Base-by-base conservation (phyloP, 148 eudicot genomes). In the Fagopyrum esculentum region DNA sequence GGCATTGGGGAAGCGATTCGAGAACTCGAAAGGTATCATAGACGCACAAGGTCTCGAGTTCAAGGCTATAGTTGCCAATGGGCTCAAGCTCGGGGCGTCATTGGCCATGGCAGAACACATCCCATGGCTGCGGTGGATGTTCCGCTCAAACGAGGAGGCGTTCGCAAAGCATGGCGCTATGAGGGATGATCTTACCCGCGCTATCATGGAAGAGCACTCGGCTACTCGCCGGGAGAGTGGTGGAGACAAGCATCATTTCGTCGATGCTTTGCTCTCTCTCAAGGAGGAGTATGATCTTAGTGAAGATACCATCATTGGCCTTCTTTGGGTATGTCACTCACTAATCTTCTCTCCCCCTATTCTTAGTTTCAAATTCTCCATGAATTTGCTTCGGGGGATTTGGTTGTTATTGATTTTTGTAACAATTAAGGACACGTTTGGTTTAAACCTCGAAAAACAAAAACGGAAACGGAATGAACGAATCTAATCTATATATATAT, bases 1-100 rank as follows among this genome's bases (percentile, higher is more conserved):
- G 35, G 86, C 89, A 5, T 89, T 91, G 16, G 98, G 98, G 12
- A 93, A 93, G 80, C 71, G 98, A 69, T 93, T 77, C 16, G 75
- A 48, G 48, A 71, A 55, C 22, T 13, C 50, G 12, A 77, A 79
- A 45, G 84, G 84, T 9, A 45, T 66, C 7, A 56, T 76, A 22
- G 74, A 78, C 30, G 79, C 77, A 26, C 79, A 75, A 77, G 81
- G 87, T 10, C 35, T 48, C 8, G 73, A 84, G 13, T 68, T 84
- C 52, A 82, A 82, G 78, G 80, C 75, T 9, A 77, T 73, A 5
- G 55, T 80, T 4, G 75, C 75, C 4, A 75, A 78, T 70, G 77
- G 82, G 9, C 56, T 79, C 47, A 75, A 81, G 70, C 79, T 81
- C 6, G 78, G 69, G n/a, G 76, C 79, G n/a, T 79, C 82, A 10